Conservation (phyloP, 2,329 filamentous ascomycete species). For the Sporothrix pseudoabietina region DNA sequence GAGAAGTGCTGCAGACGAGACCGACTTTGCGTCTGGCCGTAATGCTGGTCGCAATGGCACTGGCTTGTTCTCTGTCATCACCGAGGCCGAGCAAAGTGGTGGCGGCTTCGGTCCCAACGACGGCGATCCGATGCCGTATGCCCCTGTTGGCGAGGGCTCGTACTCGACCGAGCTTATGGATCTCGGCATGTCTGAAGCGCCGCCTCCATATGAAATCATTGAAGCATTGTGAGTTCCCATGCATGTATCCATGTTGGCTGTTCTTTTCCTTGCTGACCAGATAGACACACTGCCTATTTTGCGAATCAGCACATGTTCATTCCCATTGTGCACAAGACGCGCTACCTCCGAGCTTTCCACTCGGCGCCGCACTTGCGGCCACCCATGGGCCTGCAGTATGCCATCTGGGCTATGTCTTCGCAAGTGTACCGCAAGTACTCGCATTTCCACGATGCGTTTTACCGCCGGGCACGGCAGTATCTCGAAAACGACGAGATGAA, state of each 20-base stretch:
- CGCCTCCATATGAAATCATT: conserved; percentile 77
- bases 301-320: conserved; percentile 69
- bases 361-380: conserved; percentile 72
- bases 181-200: conserved; percentile 76
- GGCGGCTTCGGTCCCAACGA: background rate
- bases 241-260: background rate
- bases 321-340: conserved; percentile 76
- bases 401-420: conserved; percentile 82
- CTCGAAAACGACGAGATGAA: conserved; percentile 82
- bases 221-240: conserved; percentile 70
- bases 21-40: background rate
- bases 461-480: conserved; percentile 79
- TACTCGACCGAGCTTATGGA: conserved; percentile 68
- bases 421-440: conserved; percentile 72
- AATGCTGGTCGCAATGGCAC: background rate
- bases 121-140: background rate
- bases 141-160: background rate
- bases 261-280: background rate
- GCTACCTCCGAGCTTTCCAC: conserved; percentile 75
- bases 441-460: conserved; percentile 74
- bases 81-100: background rate
- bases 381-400: conserved; percentile 80
- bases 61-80: conserved; percentile 16
- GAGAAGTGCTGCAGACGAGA: background rate
- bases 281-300: conserved; percentile 74